Conservation (phyloP, 257 asterid genomes). For the Solanum pinnatisectum region DNA sequence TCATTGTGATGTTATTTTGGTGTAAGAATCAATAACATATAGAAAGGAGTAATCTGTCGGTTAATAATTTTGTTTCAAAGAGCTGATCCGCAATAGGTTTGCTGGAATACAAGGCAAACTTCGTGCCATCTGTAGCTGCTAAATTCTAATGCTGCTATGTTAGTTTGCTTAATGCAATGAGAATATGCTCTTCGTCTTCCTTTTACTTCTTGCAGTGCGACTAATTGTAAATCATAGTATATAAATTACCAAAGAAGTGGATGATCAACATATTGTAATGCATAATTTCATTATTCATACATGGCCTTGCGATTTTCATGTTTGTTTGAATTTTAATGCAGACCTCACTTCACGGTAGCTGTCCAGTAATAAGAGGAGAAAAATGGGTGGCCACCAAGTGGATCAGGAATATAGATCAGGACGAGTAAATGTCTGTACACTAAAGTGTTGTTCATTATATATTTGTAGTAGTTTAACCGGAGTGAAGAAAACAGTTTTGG, state of each 20-base stretch:
- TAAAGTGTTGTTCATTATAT: neutral
- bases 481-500: neutral
- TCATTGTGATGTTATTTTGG: neutral
- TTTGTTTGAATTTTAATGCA: slow-evolving; percentile 15
- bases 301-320: neutral
- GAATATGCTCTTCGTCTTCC: neutral
- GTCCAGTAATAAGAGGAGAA: slow-evolving; percentile 79
- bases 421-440: neutral
- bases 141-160: neutral
- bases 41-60: neutral
- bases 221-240: neutral
- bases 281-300: neutral
- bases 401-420: slow-evolving; percentile 65
- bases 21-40: neutral
- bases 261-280: neutral
- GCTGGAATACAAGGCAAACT: neutral
- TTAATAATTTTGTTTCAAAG: neutral
- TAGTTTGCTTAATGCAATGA: neutral
- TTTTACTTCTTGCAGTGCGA: neutral
- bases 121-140: neutral
- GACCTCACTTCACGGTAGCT: slow-evolving; percentile 92
- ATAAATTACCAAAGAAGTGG: neutral
- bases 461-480: neutral
- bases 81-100: neutral
- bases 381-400: slow-evolving; percentile 99